Evolutionary conservation across 208 protist species (phyloP), one percentile per base, ranked within the genome.

Genomic region (Porcisia deanei): DNA sequence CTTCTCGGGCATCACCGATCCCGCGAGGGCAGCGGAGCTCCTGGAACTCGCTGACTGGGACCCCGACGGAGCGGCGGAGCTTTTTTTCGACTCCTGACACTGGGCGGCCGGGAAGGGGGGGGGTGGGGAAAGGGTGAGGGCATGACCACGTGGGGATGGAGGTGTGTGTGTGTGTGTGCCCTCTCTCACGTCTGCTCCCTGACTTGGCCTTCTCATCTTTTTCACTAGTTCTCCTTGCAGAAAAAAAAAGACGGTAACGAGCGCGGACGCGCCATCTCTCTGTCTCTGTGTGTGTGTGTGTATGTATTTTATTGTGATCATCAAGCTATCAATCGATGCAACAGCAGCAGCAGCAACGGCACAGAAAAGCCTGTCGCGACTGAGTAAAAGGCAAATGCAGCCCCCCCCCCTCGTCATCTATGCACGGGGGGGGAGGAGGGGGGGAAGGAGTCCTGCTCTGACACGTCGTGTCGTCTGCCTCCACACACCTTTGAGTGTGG

Each of bases 31-130:
- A 18, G 67, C 73, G 49, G 41, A 14, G 25, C n/a, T 95, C 43
- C 82, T 95, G 59, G 83, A 88, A 64, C 84, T 80, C 16, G 84
- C 82, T 1, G 76, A 66, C 14, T 91, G 91, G 85, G 80, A 93
- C 61, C 52, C 81, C 14, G 79, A 89, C 66, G 73, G 69, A 9
- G 91, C 91, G 59, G 73, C 73, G 0, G 47, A 47, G 10, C 55
- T 80, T 30, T 80, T 77, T 58, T 82, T 82, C 55, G 76, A 78
- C 6, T 53, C 8, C 10, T 77, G 37, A 60, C 4, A 5, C 47
- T 12, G 47, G 5, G n/a, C n/a, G n/a, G n/a, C n/a, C n/a, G n/a
- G n/a, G n/a, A n/a, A n/a, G n/a, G n/a, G n/a, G n/a, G n/a, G 30
- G 30, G 30, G 30, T 30, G 30, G n/a, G 39, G 43, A 3, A 14